These are phyloP conservation scores for Cydonia oblonga DNA, from an alignment of 331 rosid genomes.

Conservation along the genomic window DNA sequence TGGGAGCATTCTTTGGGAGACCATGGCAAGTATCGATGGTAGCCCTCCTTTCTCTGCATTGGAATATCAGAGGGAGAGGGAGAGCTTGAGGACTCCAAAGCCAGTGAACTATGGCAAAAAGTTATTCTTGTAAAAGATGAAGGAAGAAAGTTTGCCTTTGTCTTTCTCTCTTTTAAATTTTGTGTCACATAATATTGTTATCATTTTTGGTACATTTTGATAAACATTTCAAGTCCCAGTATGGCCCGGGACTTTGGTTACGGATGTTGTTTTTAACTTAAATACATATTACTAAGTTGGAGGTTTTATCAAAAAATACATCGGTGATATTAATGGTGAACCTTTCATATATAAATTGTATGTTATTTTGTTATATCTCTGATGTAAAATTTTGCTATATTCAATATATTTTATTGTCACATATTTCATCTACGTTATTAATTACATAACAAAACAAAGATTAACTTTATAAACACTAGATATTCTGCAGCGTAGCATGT, in stretches of 20 bases:
- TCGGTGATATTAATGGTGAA: neutral
- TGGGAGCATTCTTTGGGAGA: neutral
- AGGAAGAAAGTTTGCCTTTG: neutral
- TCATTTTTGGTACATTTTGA: neutral
- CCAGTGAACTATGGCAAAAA: neutral
- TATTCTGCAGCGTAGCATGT: neutral
- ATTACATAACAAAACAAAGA: neutral
- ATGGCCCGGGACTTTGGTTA: neutral
- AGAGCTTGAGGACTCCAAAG: neutral
- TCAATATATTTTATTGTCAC: neutral
- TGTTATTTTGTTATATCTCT: too few species aligned
- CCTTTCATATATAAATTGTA: neutral
- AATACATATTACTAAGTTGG: neutral
- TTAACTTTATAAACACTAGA: neutral
- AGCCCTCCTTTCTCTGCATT: neutral
- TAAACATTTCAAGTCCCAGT: neutral
- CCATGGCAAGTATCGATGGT: neutral
- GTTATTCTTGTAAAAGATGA: neutral
- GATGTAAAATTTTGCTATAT: neutral
- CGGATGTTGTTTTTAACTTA: too few species aligned
- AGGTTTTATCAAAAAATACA: too few species aligned
- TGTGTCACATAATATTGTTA: neutral
- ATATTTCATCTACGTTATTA: neutral
- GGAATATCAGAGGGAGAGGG: neutral
- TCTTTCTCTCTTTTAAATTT: neutral